Percentiles rank a stretch among this genome's conserved stretches.
Conservation (phyloP, 2,329 filamentous ascomycete species). For the Xylaria sp. region DNA sequence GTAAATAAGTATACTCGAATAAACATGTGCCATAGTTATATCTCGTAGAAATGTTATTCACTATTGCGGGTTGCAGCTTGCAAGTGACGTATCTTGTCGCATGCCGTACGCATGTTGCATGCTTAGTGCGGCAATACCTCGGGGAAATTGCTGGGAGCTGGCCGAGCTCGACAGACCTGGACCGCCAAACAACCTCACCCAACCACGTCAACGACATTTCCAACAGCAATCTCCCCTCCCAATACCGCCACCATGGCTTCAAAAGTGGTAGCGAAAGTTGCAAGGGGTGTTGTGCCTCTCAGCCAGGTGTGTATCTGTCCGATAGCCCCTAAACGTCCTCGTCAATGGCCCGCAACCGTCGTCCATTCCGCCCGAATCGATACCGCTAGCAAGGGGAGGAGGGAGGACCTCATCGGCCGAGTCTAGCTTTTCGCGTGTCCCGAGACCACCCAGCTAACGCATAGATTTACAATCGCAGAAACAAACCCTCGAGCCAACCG, state of each 20-base stretch:
- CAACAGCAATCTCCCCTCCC: slow-evolving; percentile 30
- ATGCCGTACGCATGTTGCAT: not conserved
- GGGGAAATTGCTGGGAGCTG: slow-evolving; percentile 16
- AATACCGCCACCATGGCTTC: slow-evolving; percentile 60
- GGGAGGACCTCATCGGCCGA: not conserved
- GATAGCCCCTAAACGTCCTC: not conserved
- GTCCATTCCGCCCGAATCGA: not conserved
- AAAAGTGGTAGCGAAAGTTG: slow-evolving; percentile 63
- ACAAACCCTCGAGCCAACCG: slow-evolving; percentile 90
- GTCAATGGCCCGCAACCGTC: slow-evolving; percentile 8
- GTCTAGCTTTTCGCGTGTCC: not conserved
- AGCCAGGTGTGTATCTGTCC: slow-evolving; percentile 56
- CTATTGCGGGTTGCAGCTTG: not conserved
- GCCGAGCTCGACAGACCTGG: slow-evolving; percentile 6
- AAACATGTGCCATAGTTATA: no score
- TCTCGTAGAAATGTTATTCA: no score
- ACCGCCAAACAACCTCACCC: slow-evolving; percentile 32
- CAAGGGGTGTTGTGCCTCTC: slow-evolving; percentile 60
- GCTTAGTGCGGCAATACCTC: slow-evolving; percentile 31
- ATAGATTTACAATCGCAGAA: slow-evolving; percentile 64
- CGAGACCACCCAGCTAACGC: slow-evolving; percentile 24
- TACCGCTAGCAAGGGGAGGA: not conserved
- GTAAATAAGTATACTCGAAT: no score
- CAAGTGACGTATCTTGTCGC: no score
- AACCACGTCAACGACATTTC: slow-evolving; percentile 21